Conservation (phyloP, 768 basidiomycete genomes). For the Hebeloma cylindrosporum region DNA sequence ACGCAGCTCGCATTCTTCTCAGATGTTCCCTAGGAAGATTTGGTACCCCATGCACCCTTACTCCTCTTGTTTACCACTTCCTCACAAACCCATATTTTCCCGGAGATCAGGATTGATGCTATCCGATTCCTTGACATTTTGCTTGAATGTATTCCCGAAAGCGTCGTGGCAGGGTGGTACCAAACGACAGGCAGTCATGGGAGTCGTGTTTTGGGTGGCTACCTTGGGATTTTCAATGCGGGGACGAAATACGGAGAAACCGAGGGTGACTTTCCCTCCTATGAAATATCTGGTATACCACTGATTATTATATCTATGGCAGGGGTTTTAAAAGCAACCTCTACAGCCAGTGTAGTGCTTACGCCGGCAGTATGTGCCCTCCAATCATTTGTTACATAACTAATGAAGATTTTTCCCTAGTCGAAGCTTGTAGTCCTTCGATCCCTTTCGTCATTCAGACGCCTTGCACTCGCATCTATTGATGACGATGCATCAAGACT, state of each 20-base stretch:
- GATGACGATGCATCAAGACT: slow-evolving; percentile 14
- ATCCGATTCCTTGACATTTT: slow-evolving; percentile 77
- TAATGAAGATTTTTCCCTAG: slow-evolving; percentile 34
- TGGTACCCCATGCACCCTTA: slow-evolving; percentile 71
- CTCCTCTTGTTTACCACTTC: slow-evolving; percentile 87
- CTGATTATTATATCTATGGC: no score
- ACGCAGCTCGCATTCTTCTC: slow-evolving; percentile 1
- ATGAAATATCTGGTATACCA: not conserved
- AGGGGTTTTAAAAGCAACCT: slow-evolving; percentile 50
- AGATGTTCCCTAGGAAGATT: slow-evolving; percentile 48
- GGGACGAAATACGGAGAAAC: slow-evolving; percentile 60
- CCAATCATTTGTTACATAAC: not conserved
- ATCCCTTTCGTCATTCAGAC: slow-evolving; percentile 71
- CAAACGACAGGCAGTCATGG: slow-evolving; percentile 52
- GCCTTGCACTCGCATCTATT: slow-evolving; percentile 37
- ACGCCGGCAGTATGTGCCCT: slow-evolving; percentile 54
- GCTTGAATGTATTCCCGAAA: slow-evolving; percentile 65
- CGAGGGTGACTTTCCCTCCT: slow-evolving; percentile 42
- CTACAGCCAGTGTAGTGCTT: slow-evolving; percentile 63
- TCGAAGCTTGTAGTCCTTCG: slow-evolving; percentile 77
- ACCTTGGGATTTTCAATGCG: slow-evolving; percentile 74
- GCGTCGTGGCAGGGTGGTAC: slow-evolving; percentile 70
- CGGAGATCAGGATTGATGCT: slow-evolving; percentile 90
- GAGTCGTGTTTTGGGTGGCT: slow-evolving; percentile 70
- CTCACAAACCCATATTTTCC: slow-evolving; percentile 92